Percentiles rank a stretch among this genome's conserved stretches.
phyloP scores from a whole-genome alignment of 2,329 filamentous ascomycete species.

The Zymoseptoria tritici region DNA sequence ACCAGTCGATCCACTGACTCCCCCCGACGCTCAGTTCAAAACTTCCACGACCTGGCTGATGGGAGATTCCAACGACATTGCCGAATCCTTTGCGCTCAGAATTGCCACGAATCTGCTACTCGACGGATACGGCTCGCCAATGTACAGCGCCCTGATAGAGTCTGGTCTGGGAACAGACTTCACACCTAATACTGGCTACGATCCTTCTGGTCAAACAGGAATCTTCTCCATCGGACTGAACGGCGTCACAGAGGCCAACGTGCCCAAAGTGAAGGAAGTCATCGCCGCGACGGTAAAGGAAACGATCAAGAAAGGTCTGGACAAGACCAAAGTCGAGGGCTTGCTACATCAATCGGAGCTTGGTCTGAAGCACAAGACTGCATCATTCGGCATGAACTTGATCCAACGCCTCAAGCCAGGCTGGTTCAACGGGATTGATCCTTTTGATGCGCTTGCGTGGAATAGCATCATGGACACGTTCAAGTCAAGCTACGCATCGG shows the following conservation, averaged over 20 bases:
- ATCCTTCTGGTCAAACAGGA: slow-evolving; percentile 63
- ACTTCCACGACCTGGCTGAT: slow-evolving; percentile 91
- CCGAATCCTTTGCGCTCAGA: slow-evolving; percentile 82
- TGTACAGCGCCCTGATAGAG: slow-evolving; percentile 85
- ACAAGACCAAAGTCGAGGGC: slow-evolving; percentile 83
- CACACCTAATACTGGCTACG: slow-evolving; percentile 89
- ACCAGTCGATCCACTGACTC: slow-evolving; percentile 78
- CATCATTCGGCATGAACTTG: slow-evolving; percentile 85
- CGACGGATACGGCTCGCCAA: slow-evolving; percentile 89
- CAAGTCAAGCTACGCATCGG: slow-evolving; percentile 65
- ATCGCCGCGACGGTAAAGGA: slow-evolving; percentile 67
- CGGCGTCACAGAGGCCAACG: slow-evolving; percentile 75
- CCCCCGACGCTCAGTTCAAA: slow-evolving; percentile 81
- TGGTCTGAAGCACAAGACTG: slow-evolving; percentile 91
- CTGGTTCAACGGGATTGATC: slow-evolving; percentile 94
- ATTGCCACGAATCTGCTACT: slow-evolving; percentile 77
- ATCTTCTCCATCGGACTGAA: slow-evolving; percentile 88
- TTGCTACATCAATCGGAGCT: slow-evolving; percentile 90
- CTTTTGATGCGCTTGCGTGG: slow-evolving; percentile 85
- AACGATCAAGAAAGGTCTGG: slow-evolving; percentile 69
- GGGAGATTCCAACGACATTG: slow-evolving; percentile 70
- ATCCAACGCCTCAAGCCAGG: slow-evolving; percentile 81
- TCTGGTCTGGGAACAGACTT: slow-evolving; percentile 85
- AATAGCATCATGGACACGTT: slow-evolving; percentile 82
- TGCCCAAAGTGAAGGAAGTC: slow-evolving; percentile 66